Base-by-base conservation (phyloP, 2,329 filamentous ascomycete species). In the Cordyceps cicadae region DNA sequence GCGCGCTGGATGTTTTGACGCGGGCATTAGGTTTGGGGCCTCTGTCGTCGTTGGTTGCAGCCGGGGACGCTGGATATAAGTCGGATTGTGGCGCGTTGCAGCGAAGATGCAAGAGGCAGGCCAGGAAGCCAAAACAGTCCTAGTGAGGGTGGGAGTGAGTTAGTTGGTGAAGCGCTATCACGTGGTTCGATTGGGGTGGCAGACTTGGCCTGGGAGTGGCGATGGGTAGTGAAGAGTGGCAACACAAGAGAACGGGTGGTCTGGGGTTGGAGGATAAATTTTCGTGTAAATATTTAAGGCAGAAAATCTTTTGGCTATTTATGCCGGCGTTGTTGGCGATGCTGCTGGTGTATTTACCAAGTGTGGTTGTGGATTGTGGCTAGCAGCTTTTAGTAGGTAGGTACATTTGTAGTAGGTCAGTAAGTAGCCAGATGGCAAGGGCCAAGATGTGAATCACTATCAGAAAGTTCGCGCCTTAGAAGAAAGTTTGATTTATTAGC, bases 1-100 rank as follows among this genome's bases (percentile, higher is more conserved):
- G 19, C 53, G 57, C 37, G 45, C 39, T 57, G 29, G 29, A 6
- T 41, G 41, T 54, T 54, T 54, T 49, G 51, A 51, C 52, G 12
- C 45, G 46, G 58, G 58, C 58, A 60, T 34, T 41, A 62, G 57
- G 61, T 62, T 62, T 61, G 41, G 63, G 60, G 63, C 65, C 63
- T 66, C 62, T 64, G 63, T 56, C 34, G 67, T 67, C 60, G 66
- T 67, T 66, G 65, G 63, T 66, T 66, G 62, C 67, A 67, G 67
- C 67, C 65, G 63, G 64, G 66, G 65, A 68, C 65, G 69, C 68
- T 70, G 64, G 64, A 66, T 72, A 63, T 70, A 68, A 71, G 70
- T 70, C 69, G 68, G 67, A 64, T 66, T 62, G 66, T 66, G 65
- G 65, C 67, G 68, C 51, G 56, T 48, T 52, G 50, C n/a, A 37